Conservation (phyloP, 2,329 filamentous ascomycete genomes). For the Lecanicillium sp. region DNA sequence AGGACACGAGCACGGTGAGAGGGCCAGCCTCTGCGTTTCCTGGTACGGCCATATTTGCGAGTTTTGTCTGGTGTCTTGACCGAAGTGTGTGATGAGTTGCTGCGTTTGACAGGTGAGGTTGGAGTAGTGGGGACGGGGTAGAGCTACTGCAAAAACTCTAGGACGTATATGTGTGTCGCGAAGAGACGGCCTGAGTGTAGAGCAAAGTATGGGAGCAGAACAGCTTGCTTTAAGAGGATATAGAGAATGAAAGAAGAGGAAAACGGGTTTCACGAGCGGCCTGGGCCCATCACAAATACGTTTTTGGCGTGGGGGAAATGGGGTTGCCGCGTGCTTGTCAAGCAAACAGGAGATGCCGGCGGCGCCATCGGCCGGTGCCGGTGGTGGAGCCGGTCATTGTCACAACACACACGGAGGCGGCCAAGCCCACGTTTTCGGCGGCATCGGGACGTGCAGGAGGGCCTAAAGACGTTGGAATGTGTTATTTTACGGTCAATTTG, state of each 20-base stretch:
- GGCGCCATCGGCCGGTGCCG: constrained; percentile 8
- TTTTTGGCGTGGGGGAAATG: no score
- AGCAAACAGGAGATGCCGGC: not conserved
- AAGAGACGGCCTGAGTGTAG: not conserved
- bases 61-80: not conserved
- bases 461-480: no score
- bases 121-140: constrained; percentile 8
- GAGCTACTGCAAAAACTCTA: no score
- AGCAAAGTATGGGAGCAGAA: not conserved
- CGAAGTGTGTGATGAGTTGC: not conserved
- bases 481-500: no score
- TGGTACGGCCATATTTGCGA: not conserved
- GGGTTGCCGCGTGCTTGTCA: no score
- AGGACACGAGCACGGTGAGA: constrained; percentile 73
- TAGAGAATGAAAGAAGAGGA: not conserved
- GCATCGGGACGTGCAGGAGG: no score
- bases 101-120: not conserved
- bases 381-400: not conserved
- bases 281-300: no score
- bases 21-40: constrained; percentile 17
- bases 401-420: no score
- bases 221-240: not conserved
- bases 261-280: not conserved
- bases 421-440: no score
- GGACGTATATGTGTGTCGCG: not conserved